A percentile compares a stretch with the other conserved stretches of the same genome.
Evolutionary conservation across 768 basidiomycete species (phyloP).

Genomic region (Kwoniella dendrophila): DNA sequence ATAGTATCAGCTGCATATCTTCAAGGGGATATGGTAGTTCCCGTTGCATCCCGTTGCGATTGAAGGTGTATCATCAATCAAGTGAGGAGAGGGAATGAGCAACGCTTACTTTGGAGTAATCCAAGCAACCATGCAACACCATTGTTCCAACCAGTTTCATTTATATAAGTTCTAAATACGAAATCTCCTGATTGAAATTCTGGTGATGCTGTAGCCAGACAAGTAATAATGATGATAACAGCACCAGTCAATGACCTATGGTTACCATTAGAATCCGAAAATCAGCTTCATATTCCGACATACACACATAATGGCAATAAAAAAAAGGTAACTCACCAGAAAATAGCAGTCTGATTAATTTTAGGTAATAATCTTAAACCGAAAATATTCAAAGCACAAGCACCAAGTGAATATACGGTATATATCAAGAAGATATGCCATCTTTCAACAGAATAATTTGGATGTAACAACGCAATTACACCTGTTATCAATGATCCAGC

Average conservation of each 20-base stretch:
- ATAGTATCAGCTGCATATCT: not conserved
- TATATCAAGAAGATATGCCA: slow-evolving; percentile 50
- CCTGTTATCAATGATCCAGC: slow-evolving; percentile 42
- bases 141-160: slow-evolving; percentile 50
- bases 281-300: slow-evolving; percentile 4
- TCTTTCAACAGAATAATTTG: slow-evolving; percentile 33
- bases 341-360: slow-evolving; percentile 46
- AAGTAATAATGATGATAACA: slow-evolving; percentile 40
- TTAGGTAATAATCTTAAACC: slow-evolving; percentile 39
- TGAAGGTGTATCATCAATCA: too few species aligned
- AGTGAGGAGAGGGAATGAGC: not conserved
- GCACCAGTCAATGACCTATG: slow-evolving; percentile 40
- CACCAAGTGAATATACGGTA: slow-evolving; percentile 42
- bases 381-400: slow-evolving; percentile 39
- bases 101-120: slow-evolving; percentile 39
- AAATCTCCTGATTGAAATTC: slow-evolving; percentile 42
- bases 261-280: not conserved
- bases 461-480: slow-evolving; percentile 36
- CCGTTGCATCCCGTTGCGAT: too few species aligned
- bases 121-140: slow-evolving; percentile 48
- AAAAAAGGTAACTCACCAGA: slow-evolving; percentile 34
- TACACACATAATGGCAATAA: not conserved
- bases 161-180: slow-evolving; percentile 44
- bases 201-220: slow-evolving; percentile 30
- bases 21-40: too few species aligned